Percentiles rank a stretch among this genome's conserved stretches.
Conservation (phyloP, 1,139 yeast species). For the Chernovozyma aurita region DNA sequence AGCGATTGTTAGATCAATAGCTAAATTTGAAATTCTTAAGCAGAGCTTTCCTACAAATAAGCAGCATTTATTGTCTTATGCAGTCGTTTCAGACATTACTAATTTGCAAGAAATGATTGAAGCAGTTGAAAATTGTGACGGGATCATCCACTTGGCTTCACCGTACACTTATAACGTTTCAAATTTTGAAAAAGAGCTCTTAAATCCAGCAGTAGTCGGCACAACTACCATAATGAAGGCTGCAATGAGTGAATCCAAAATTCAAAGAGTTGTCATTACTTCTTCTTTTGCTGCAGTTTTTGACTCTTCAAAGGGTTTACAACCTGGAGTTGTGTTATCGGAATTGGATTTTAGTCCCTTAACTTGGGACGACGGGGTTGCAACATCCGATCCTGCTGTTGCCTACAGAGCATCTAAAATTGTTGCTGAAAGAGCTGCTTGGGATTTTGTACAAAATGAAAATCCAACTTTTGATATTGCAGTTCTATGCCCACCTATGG, state of each 20-base stretch:
- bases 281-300: constrained; percentile 36
- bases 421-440: constrained; percentile 11
- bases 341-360: constrained; percentile 9
- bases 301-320: constrained; percentile 23
- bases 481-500: constrained; percentile 15
- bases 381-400: constrained; percentile 17
- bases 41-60: constrained; percentile 5
- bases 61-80: background rate
- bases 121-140: constrained; percentile 17
- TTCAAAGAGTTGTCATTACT: constrained; percentile 49
- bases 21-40: constrained; percentile 27
- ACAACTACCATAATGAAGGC: constrained; percentile 26
- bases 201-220: constrained; percentile 33
- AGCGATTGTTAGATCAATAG: constrained; percentile 32
- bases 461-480: constrained; percentile 12
- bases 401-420: constrained; percentile 9
- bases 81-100: background rate
- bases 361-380: constrained; percentile 19
- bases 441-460: constrained; percentile 12
- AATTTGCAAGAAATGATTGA: background rate
- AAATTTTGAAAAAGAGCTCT: constrained; percentile 26
- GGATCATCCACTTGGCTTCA: constrained; percentile 32
- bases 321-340: constrained; percentile 5
- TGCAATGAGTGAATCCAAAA: constrained; percentile 41
- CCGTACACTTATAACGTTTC: constrained; percentile 25